A percentile compares a stretch with the other conserved stretches of the same genome.
These are phyloP conservation scores for Inga laurina DNA, from an alignment of 306 rosid genomes.

Conservation along the genomic window DNA sequence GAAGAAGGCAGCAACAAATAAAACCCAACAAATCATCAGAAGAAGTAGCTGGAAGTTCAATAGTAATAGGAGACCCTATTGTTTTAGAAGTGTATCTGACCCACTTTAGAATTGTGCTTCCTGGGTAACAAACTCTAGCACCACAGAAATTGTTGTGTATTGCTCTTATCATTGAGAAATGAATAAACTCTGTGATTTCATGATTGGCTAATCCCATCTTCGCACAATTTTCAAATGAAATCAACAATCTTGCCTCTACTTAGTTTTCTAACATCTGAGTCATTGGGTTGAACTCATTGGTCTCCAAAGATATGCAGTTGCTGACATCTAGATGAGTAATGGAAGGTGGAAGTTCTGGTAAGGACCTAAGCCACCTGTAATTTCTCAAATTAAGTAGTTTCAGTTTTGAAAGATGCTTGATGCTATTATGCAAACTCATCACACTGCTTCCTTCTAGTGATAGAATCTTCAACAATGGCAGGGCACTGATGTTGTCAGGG, in stretches of 20 bases:
- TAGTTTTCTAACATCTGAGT: neutral
- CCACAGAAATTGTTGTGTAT: neutral
- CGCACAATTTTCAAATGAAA: neutral
- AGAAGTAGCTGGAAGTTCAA: neutral
- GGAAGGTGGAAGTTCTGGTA: neutral
- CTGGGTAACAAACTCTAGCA: neutral
- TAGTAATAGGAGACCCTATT: neutral
- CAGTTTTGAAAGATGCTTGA: neutral
- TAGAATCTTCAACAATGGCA: neutral
- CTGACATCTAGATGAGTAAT: neutral
- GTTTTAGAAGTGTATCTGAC: neutral
- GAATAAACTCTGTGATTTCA: neutral
- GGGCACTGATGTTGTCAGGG: neutral
- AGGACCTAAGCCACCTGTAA: neutral
- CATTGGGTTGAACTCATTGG: neutral
- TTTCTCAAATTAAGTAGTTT: neutral
- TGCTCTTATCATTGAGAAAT: neutral
- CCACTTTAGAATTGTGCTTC: neutral
- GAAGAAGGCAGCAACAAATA: neutral
- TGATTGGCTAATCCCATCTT: neutral
- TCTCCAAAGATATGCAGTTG: neutral
- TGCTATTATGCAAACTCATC: neutral
- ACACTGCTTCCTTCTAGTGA: neutral
- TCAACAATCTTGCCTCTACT: neutral
- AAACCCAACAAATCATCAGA: neutral